Conservation (phyloP, 2,329 filamentous ascomycete genomes). For the Apiospora koreana region DNA sequence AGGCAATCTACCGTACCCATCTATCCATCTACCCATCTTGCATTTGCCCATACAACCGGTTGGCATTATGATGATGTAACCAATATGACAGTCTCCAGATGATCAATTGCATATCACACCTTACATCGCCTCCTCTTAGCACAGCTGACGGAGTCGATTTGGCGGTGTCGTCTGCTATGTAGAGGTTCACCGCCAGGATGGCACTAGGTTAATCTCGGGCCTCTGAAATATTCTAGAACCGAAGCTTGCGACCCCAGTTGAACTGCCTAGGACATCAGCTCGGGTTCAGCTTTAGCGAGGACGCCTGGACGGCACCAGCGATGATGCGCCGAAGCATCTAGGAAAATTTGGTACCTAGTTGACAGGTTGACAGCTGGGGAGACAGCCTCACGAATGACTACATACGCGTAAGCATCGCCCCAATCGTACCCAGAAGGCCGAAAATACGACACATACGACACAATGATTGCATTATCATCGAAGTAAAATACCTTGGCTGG, state of each 20-base stretch:
- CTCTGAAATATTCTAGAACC: constrained; percentile 5
- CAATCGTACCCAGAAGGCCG: neutral
- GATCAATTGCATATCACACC: neutral
- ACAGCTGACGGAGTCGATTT: neutral
- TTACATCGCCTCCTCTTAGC: neutral
- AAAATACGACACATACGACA: neutral
- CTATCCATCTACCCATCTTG: neutral
- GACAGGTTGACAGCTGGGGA: neutral
- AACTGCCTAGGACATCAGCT: neutral
- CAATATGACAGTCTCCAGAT: neutral
- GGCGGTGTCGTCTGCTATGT: neutral
- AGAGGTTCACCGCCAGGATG: constrained; percentile 1
- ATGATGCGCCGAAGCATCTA: neutral
- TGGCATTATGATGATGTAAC: neutral
- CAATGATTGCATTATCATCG: neutral
- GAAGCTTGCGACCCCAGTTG: neutral
- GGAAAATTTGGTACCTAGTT: neutral
- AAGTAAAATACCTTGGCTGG: neutral
- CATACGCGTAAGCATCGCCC: neutral
- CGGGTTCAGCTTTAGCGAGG: neutral
- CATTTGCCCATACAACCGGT: neutral
- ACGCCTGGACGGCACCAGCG: neutral
- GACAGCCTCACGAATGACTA: neutral
- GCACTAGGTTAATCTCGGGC: neutral
- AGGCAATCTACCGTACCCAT: neutral